Conservation (phyloP, 2,329 filamentous ascomycete genomes). For the Thielaviopsis ethacetica region DNA sequence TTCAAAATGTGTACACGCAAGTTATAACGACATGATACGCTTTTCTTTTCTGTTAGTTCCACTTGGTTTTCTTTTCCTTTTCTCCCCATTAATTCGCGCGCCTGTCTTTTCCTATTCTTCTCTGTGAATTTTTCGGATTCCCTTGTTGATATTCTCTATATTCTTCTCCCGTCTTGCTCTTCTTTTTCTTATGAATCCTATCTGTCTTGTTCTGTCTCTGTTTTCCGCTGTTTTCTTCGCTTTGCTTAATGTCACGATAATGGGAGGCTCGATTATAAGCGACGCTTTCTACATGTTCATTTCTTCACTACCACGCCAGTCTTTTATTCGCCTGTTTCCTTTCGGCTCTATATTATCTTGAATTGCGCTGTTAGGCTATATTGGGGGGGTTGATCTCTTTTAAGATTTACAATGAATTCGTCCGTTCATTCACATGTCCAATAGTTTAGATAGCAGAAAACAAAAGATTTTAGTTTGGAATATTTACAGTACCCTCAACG, state of each 20-base stretch:
- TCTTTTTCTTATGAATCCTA: not conserved
- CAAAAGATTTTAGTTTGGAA: too few relatives aligned
- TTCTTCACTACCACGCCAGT: not conserved
- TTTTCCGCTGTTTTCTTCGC: not conserved
- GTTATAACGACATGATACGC: not conserved
- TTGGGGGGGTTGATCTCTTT: not conserved
- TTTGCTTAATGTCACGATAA: not conserved
- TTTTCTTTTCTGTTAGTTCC: not conserved
- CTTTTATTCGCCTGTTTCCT: conserved; percentile 2
- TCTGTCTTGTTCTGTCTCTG: not conserved
- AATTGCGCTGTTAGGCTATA: not conserved
- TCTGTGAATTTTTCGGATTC: not conserved
- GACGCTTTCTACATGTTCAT: not conserved
- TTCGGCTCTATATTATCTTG: conserved; percentile 7
- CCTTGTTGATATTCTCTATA: too few relatives aligned
- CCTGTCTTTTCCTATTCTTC: not conserved
- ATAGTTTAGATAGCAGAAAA: too few relatives aligned
- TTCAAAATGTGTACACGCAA: not conserved
- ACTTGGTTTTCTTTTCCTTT: not conserved
- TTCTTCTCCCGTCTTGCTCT: not conserved
- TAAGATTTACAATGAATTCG: not conserved
- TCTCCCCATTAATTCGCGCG: not conserved
- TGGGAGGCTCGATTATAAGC: not conserved
- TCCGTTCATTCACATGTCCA: not conserved
- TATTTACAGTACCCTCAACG: conserved; percentile 1